Conservation (phyloP, 2,329 filamentous ascomycete genomes). For the Stemphylium lycopersici region DNA sequence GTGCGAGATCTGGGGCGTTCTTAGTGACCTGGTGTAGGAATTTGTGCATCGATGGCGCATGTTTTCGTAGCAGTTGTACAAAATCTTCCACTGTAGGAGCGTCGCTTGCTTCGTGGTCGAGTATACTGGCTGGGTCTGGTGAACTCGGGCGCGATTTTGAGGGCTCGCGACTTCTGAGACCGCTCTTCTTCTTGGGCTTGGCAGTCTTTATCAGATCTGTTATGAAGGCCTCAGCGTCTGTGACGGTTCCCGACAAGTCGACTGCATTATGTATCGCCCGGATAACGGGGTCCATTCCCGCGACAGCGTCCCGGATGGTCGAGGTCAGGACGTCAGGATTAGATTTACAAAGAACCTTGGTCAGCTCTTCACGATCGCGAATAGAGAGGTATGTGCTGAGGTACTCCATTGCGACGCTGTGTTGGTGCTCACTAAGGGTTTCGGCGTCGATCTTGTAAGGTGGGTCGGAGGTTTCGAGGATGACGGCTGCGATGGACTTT, state of each 20-base stretch:
- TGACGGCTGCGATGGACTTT: slow-evolving; percentile 69
- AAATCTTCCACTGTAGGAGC: slow-evolving; percentile 73
- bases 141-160: slow-evolving; percentile 32
- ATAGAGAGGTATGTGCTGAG: slow-evolving; percentile 73
- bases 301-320: slow-evolving; percentile 67
- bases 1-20: slow-evolving; percentile 69
- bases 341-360: slow-evolving; percentile 68
- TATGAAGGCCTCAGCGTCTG: slow-evolving; percentile 71
- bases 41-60: slow-evolving; percentile 68
- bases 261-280: slow-evolving; percentile 72
- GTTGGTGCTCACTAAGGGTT: slow-evolving; percentile 64
- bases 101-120: slow-evolving; percentile 28
- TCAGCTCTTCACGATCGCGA: slow-evolving; percentile 75
- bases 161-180: slow-evolving; percentile 27
- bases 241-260: slow-evolving; percentile 72
- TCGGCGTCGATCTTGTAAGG: slow-evolving; percentile 51
- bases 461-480: slow-evolving; percentile 60
- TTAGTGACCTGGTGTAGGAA: slow-evolving; percentile 74
- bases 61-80: slow-evolving; percentile 68
- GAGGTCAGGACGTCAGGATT: slow-evolving; percentile 76
- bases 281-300: slow-evolving; percentile 77
- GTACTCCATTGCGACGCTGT: slow-evolving; percentile 70
- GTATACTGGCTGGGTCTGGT: slow-evolving; percentile 30
- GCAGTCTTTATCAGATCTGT: slow-evolving; percentile 70
- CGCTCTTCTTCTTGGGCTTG: slow-evolving; percentile 47